Base-by-base conservation (phyloP, 768 basidiomycete species). In the Mycena albidolilacea region DNA sequence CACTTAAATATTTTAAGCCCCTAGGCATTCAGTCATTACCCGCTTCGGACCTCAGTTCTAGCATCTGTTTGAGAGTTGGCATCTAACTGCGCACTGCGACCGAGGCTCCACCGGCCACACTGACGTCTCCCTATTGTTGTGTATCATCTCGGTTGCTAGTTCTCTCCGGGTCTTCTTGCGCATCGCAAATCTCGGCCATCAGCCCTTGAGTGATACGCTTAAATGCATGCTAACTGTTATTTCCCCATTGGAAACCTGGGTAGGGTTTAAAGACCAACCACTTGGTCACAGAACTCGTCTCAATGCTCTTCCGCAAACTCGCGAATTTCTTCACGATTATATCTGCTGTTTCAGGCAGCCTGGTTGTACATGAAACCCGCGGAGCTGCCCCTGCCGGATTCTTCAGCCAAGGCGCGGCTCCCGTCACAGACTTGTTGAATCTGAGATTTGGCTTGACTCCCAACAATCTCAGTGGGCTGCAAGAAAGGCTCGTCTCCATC, bases 381-480 rank as follows among this genome's bases (percentile, higher is more conserved):
- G 21, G 48, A 50, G 64, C 71, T 37, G 71, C 59, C n/a, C 64
- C 71, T 30, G 35, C 57, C 21, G 65, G 71, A 41, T 72, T 72
- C 52, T 37, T 61, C 23, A 57, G 46, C 44, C 55, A 60, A 46
- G 71, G 71, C 46, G 37, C 64, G 48, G 71, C 59, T 44, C 64
- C 64, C 9, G 23, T 37, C 44, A 61, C 41, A 55, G 71, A 60
- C 48, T 58, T 65, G 14, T 50, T 72, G 52, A 72, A 64, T 39
- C 59, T 72, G 46, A 55, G 64, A 35, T 61, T 72, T 60, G 71
- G 57, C 35, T 63, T 72, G 64, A 41, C 71, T 41, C 58, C 64
- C 46, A 61, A 72, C 46, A 67, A 72, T 57, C 55, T 72, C 65
- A 52, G 19, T 35, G 71, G 71, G 54, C 48, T 72, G 23, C 64